These are phyloP conservation scores for Cotoneaster glaucophyllus DNA, from an alignment of 306 rosid genomes.

Conservation along the genomic window DNA sequence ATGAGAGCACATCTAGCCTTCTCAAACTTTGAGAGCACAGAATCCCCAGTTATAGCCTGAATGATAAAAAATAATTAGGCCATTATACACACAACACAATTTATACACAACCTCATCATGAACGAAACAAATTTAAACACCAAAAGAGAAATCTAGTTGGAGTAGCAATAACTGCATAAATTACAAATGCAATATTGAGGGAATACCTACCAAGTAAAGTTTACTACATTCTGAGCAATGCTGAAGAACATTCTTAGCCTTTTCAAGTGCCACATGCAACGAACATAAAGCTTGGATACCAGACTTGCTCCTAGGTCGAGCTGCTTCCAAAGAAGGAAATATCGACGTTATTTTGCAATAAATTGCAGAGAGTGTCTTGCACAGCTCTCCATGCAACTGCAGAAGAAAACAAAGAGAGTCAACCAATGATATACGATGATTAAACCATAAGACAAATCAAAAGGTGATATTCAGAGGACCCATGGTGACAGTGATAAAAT, in stretches of 20 bases:
- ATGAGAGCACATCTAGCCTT: slow-evolving; percentile 81
- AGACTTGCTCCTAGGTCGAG: slow-evolving; percentile 91
- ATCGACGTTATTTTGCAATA: slow-evolving; percentile 72
- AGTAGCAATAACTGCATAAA: neutral
- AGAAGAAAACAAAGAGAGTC: slow-evolving; percentile 12
- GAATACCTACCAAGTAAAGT: slow-evolving; percentile 75
- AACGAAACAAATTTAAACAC: neutral
- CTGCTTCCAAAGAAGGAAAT: slow-evolving; percentile 93
- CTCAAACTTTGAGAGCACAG: slow-evolving; percentile 82
- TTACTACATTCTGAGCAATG: slow-evolving; percentile 92
- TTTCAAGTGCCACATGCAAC: slow-evolving; percentile 86
- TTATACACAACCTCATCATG: neutral
- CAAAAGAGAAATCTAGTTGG: neutral
- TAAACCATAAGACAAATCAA: neutral
- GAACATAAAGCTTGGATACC: slow-evolving; percentile 96
- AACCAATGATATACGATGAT: neutral
- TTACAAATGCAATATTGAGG: neutral
- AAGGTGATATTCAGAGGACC: neutral
- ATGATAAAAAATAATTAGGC: slow-evolving; percentile 8
- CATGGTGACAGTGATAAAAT: neutral
- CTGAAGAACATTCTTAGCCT: slow-evolving; percentile 77
- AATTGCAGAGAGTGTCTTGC: slow-evolving; percentile 72
- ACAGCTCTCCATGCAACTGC: slow-evolving; percentile 93
- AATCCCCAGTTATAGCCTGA: slow-evolving; percentile 97
- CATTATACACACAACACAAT: neutral